These are phyloP conservation scores for Tetrapisispora pingtungensis DNA, from an alignment of 805 yeast species.

Conservation along the genomic window DNA sequence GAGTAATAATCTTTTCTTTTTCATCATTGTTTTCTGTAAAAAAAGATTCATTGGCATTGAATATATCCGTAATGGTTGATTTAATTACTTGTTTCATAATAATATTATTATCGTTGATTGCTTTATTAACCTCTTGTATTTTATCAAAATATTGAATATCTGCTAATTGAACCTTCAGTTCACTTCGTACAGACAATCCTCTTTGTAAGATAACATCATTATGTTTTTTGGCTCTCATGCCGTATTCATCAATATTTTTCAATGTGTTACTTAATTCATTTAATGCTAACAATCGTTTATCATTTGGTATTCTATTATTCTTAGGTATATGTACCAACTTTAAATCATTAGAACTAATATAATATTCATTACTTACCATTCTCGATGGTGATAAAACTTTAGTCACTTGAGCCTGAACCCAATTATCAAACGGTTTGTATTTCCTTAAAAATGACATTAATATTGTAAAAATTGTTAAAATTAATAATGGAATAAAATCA, in stretches of 20 bases:
- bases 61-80: neutral
- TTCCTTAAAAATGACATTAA: constrained; percentile 15
- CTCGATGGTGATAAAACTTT: neutral
- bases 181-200: constrained; percentile 8
- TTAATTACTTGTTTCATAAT: constrained; percentile 39
- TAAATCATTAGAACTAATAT: neutral
- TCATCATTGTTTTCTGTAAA: neutral
- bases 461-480: constrained; percentile 10
- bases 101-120: constrained; percentile 38
- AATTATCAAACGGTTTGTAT: constrained; percentile 13
- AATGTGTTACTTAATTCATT: neutral
- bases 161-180: constrained; percentile 17
- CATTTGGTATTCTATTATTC: neutral
- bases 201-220: constrained; percentile 16
- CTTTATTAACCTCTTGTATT: constrained; percentile 38
- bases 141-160: constrained; percentile 46
- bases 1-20: constrained; percentile 21
- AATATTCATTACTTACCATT: neutral
- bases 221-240: constrained; percentile 11
- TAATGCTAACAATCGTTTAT: neutral
- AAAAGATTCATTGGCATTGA: neutral
- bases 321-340: neutral
- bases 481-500: neutral
- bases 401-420: constrained; percentile 14
- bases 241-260: constrained; percentile 2